phyloP scores from a whole-genome alignment of 768 basidiomycete genomes.

The Kwoniella sp. region DNA sequence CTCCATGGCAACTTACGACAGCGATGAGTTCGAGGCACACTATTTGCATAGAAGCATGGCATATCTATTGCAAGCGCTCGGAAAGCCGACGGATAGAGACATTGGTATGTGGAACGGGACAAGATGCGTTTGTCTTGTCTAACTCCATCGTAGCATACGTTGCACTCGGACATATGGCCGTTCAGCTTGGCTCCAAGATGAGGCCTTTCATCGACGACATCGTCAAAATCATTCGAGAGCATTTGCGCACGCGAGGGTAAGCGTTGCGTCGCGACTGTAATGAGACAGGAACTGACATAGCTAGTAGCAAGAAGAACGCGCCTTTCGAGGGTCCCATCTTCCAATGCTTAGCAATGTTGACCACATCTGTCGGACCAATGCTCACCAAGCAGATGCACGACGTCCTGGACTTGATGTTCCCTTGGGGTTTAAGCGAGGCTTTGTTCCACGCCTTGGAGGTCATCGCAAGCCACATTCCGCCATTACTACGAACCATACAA shows the following conservation, averaged over 20 bases:
- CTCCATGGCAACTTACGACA: slow-evolving; percentile 88
- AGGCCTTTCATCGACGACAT: slow-evolving; percentile 89
- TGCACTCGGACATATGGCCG: slow-evolving; percentile 91
- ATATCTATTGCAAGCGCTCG: slow-evolving; percentile 78
- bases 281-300: neutral
- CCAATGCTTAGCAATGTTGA: slow-evolving; percentile 95
- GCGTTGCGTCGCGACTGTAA: slow-evolving; percentile 29
- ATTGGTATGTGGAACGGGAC: slow-evolving; percentile 59
- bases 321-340: slow-evolving; percentile 93
- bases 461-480: slow-evolving; percentile 81
- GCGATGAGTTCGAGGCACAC: slow-evolving; percentile 81
- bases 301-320: slow-evolving; percentile 67
- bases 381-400: slow-evolving; percentile 93
- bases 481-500: slow-evolving; percentile 86
- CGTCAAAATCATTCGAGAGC: slow-evolving; percentile 80
- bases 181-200: slow-evolving; percentile 88
- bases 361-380: slow-evolving; percentile 89
- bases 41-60: slow-evolving; percentile 92
- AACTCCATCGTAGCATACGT: slow-evolving; percentile 72
- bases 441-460: slow-evolving; percentile 76
- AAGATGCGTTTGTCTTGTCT: neutral
- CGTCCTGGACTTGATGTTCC: slow-evolving; percentile 93
- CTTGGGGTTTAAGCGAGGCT: slow-evolving; percentile 84
- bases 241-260: slow-evolving; percentile 81
- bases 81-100: slow-evolving; percentile 80